phyloP scores from a whole-genome alignment of 805 yeast species.

The Hanseniaspora taiwanica region DNA sequence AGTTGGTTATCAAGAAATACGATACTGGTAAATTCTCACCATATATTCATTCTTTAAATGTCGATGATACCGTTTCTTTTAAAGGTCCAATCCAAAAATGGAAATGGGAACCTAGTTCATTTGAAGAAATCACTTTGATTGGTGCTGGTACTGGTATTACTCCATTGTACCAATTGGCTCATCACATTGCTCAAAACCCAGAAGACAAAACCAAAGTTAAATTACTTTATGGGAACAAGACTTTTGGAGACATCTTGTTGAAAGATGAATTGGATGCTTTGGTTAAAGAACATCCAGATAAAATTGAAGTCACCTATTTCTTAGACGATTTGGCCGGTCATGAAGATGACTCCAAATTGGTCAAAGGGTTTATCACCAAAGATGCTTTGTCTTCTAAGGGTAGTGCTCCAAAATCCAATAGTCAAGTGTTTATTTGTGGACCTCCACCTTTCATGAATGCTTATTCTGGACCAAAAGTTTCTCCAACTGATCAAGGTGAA shows the following conservation, averaged over 20 bases:
- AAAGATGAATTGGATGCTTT: conserved; percentile 58
- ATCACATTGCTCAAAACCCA: conserved; percentile 65
- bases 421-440: conserved; percentile 83
- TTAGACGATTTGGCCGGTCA: conserved; percentile 44
- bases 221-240: conserved; percentile 66
- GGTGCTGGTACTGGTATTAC: conserved; percentile 98
- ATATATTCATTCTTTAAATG: conserved; percentile 58
- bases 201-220: conserved; percentile 80
- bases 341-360: conserved; percentile 28
- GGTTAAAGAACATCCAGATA: conserved; percentile 51
- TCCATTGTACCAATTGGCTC: conserved; percentile 81
- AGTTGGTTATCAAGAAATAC: conserved; percentile 74
- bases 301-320: conserved; percentile 66
- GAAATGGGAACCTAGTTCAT: conserved; percentile 81
- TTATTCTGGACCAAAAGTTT: conserved; percentile 69
- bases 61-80: conserved; percentile 72
- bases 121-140: conserved; percentile 62
- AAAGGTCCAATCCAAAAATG: conserved; percentile 92
- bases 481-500: conserved; percentile 92
- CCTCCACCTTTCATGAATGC: conserved; percentile 88
- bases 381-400: conserved; percentile 51
- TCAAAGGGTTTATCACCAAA: conserved; percentile 65
- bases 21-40: conserved; percentile 72
- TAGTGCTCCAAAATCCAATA: conserved; percentile 54
- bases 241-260: conserved; percentile 70